Evolutionary conservation across 1,139 yeast genomes (phyloP).

Genomic region (Blastobotrys persicus): DNA sequence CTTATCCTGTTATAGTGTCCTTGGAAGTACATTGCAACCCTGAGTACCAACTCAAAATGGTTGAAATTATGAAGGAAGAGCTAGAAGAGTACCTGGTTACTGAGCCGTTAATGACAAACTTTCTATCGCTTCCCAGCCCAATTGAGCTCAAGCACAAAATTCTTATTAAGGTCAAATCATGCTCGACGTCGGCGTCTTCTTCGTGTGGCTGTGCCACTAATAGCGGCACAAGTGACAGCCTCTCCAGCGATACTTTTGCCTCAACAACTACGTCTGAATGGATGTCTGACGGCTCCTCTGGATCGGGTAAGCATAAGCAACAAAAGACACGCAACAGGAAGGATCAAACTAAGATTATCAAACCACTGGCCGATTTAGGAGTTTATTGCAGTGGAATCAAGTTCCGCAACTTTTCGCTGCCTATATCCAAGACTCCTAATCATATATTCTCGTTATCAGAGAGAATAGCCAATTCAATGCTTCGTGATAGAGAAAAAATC

Average conservation of each 20-base stretch:
- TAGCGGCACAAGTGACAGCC: slow-evolving; percentile 19
- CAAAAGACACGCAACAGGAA: slow-evolving; percentile 24
- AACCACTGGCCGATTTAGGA: slow-evolving; percentile 59
- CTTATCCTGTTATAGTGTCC: slow-evolving; percentile 83
- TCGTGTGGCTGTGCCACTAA: slow-evolving; percentile 8
- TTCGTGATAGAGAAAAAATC: slow-evolving; percentile 56
- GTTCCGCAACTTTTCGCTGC: slow-evolving; percentile 77
- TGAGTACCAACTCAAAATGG: slow-evolving; percentile 61
- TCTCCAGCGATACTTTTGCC: slow-evolving; percentile 8
- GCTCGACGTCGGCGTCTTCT: slow-evolving; percentile 11
- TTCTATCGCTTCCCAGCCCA: slow-evolving; percentile 63
- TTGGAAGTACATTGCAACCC: slow-evolving; percentile 76
- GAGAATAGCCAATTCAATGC: slow-evolving; percentile 58
- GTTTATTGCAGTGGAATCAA: slow-evolving; percentile 71
- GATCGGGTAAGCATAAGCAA: slow-evolving; percentile 3
- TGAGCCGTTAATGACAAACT: slow-evolving; percentile 38
- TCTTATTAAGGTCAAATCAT: slow-evolving; percentile 67
- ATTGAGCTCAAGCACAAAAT: slow-evolving; percentile 63
- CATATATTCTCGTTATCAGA: slow-evolving; percentile 90
- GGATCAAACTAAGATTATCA: slow-evolving; percentile 40
- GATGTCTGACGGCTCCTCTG: slow-evolving; percentile 28
- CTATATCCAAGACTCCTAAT: slow-evolving; percentile 75
- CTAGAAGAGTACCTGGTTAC: slow-evolving; percentile 61
- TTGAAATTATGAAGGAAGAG: slow-evolving; percentile 48
- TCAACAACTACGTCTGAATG: slow-evolving; percentile 10